Percentiles rank a stretch among this genome's conserved stretches.
Conservation (phyloP, 164 flowering plant species). For the Macadamia tetraphylla region DNA sequence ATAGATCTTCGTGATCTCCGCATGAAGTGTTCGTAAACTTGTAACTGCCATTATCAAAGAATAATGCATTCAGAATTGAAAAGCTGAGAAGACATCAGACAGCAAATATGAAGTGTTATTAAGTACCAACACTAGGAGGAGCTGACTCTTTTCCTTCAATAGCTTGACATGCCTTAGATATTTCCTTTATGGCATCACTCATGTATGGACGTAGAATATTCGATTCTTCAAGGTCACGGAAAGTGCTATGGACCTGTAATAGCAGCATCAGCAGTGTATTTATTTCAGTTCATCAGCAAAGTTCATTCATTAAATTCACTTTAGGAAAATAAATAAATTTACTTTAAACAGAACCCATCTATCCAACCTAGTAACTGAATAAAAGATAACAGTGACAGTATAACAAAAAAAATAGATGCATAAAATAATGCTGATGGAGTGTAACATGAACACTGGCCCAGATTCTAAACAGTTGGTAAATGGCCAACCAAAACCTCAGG, state of each 20-base stretch:
- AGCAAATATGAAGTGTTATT: not conserved
- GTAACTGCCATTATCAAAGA: constrained; percentile 40
- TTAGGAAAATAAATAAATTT: no score
- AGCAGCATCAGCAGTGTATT: constrained; percentile 8
- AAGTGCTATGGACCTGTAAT: constrained; percentile 64
- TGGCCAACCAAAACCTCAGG: no score
- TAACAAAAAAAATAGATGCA: not conserved
- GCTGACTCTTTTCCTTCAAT: constrained; percentile 91
- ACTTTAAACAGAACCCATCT: not conserved
- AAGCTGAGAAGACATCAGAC: constrained; percentile 1
- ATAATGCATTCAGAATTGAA: constrained; percentile 11
- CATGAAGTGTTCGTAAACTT: constrained; percentile 57
- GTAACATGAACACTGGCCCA: no score
- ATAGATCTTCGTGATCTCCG: constrained; percentile 76
- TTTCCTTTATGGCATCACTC: constrained; percentile 76
- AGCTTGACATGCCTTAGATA: constrained; percentile 74
- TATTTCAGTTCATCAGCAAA: no score
- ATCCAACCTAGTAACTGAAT: not conserved
- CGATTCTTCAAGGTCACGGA: constrained; percentile 79
- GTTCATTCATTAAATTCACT: no score
- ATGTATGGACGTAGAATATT: constrained; percentile 74
- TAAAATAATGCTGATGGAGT: no score
- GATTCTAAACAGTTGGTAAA: no score
- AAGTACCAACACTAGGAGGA: constrained; percentile 76
- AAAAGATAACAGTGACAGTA: not conserved